phyloP scores from a whole-genome alignment of 2,329 filamentous ascomycete genomes.

The Geoglossum cookeanum region DNA sequence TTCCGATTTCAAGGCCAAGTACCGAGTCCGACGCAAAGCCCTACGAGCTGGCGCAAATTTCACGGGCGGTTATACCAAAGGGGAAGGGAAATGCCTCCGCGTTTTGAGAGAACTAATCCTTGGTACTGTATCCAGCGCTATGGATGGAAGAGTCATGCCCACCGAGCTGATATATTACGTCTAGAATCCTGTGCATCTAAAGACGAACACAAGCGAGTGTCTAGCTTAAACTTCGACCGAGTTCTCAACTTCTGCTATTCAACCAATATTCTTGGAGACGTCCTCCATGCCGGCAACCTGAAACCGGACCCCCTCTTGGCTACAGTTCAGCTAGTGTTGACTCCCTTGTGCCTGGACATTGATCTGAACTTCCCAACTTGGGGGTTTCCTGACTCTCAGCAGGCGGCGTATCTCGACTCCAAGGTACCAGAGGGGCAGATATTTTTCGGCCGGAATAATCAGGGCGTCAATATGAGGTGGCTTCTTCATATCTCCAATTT shows the following conservation, averaged over 20 bases:
- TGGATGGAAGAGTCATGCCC: no score
- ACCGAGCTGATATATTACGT: no score
- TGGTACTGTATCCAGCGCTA: conserved; percentile 2
- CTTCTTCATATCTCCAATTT: conserved; percentile 30
- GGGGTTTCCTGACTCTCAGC: conserved; percentile 27
- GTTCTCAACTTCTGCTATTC: neutral
- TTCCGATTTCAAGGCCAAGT: conserved; percentile 17
- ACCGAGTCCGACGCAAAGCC: conserved; percentile 15
- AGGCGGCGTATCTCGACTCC: conserved; percentile 21
- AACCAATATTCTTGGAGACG: neutral
- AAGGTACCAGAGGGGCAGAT: conserved; percentile 18
- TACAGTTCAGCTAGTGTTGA: conserved; percentile 4
- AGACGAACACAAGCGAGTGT: neutral
- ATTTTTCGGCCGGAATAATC: conserved; percentile 17
- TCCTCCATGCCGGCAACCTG: conserved; percentile 9
- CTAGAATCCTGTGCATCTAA: neutral
- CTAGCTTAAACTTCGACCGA: neutral
- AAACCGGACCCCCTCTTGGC: conserved; percentile 9
- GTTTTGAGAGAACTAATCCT: conserved; percentile 7
- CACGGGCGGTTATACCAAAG: conserved; percentile 9
- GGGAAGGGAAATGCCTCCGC: conserved; percentile 9
- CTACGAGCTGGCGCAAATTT: conserved; percentile 15
- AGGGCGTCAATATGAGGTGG: conserved; percentile 26
- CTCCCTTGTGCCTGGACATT: neutral
- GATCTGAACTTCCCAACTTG: conserved; percentile 13